A percentile compares a stretch with the other conserved stretches of the same genome.
Evolutionary conservation across 78 protist genomes (phyloP).

Genomic region (Monocercomonoides exilis): DNA sequence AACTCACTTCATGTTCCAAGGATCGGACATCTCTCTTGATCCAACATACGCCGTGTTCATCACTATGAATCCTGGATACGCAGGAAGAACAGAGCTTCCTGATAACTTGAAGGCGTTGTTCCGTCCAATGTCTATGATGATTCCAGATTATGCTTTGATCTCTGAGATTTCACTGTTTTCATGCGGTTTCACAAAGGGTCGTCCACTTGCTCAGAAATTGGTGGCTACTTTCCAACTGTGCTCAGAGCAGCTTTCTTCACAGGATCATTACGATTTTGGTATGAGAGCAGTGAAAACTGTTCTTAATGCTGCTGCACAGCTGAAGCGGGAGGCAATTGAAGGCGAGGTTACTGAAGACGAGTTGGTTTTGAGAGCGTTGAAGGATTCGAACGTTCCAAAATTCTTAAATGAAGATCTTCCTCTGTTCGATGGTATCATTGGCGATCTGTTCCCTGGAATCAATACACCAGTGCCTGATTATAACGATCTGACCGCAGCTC

Average conservation of each 20-base stretch:
- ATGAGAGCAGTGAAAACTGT: slow-evolving; percentile 60
- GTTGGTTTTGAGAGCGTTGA: slow-evolving; percentile 45
- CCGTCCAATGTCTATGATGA: slow-evolving; percentile 61
- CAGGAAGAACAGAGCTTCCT: slow-evolving; percentile 69
- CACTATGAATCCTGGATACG: slow-evolving; percentile 81
- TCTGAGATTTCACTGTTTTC: slow-evolving; percentile 58
- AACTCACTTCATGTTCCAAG: slow-evolving; percentile 45
- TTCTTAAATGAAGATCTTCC: slow-evolving; percentile 53
- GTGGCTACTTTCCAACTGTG: slow-evolving; percentile 59
- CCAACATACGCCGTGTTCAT: slow-evolving; percentile 54
- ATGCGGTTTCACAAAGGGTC: slow-evolving; percentile 47
- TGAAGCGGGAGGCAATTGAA: slow-evolving; percentile 16
- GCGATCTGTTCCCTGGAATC: slow-evolving; percentile 68
- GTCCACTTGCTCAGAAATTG: slow-evolving; percentile 55
- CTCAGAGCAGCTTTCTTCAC: slow-evolving; percentile 63
- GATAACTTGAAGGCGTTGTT: slow-evolving; percentile 66
- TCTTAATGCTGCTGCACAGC: slow-evolving; percentile 47
- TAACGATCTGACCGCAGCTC: slow-evolving; percentile 18
- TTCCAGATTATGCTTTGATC: slow-evolving; percentile 61
- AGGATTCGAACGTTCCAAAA: slow-evolving; percentile 59
- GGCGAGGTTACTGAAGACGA: slow-evolving; percentile 20
- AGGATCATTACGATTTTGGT: slow-evolving; percentile 78
- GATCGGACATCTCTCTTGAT: slow-evolving; percentile 37
- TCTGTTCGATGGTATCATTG: slow-evolving; percentile 59
- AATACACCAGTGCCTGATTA: slow-evolving; percentile 43